Evolutionary conservation across 1,284 basidiomycete species (phyloP).

Genomic region (Microbotryum saponariae): DNA sequence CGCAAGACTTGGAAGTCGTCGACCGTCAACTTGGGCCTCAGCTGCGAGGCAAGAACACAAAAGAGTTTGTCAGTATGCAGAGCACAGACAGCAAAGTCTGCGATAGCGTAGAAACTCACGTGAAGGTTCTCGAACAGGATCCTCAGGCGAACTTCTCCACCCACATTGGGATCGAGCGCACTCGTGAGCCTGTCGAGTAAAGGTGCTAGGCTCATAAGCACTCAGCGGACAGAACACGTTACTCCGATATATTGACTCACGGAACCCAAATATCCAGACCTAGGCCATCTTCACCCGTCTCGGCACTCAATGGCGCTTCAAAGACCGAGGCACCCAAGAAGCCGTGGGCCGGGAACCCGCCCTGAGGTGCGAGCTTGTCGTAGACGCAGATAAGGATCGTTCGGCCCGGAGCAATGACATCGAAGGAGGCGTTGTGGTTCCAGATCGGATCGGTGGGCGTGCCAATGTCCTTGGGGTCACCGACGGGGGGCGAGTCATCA

Average conservation of each 20-base stretch:
- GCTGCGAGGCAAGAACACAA: conserved; percentile 12
- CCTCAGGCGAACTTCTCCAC: conserved; percentile 24
- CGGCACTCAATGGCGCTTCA: conserved; percentile 34
- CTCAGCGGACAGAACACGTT: no score
- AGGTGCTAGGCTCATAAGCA: not conserved
- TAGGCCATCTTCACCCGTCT: conserved; percentile 35
- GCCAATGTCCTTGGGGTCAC: conserved; percentile 34
- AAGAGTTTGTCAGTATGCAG: no score
- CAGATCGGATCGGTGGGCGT: conserved; percentile 38
- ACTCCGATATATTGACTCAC: conserved; percentile 19
- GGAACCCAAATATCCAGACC: conserved; percentile 42
- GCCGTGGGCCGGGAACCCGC: conserved; percentile 34
- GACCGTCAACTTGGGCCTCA: conserved; percentile 39
- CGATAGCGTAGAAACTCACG: conserved; percentile 25
- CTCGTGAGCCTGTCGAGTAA: conserved; percentile 12
- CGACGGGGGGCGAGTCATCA: conserved; percentile 15
- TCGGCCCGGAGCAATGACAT: conserved; percentile 41
- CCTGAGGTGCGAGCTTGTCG: conserved; percentile 34
- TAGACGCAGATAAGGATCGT: conserved; percentile 43
- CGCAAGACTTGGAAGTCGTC: conserved; percentile 43
- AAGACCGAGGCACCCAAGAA: conserved; percentile 42
- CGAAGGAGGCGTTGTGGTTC: conserved; percentile 42
- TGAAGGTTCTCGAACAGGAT: conserved; percentile 21
- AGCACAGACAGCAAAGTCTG: conserved; percentile 16
- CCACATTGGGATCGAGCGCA: conserved; percentile 18